These are phyloP conservation scores for Seiridium cupressi DNA, from an alignment of 2,329 filamentous ascomycete genomes.

Conservation along the genomic window DNA sequence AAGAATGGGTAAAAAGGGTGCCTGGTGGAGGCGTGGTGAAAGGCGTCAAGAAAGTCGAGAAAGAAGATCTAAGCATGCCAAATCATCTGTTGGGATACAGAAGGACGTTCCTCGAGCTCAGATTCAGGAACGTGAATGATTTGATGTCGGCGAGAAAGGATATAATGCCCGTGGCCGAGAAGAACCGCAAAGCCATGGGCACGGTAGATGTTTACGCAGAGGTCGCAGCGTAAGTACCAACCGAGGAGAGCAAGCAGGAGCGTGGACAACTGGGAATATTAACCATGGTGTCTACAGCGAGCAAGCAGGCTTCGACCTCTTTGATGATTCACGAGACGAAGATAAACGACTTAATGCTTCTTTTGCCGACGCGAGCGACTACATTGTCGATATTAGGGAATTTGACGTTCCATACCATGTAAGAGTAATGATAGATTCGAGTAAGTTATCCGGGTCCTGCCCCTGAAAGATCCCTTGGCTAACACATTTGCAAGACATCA, in stretches of 20 bases:
- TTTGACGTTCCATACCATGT: conserved; percentile 99
- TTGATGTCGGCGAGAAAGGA: conserved; percentile 80
- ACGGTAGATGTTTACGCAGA: conserved; percentile 98
- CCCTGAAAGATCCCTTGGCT: neutral
- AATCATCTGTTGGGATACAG: conserved; percentile 93
- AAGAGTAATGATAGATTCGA: conserved; percentile 93
- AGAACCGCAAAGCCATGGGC: conserved; percentile 93
- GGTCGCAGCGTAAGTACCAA: conserved; percentile 71
- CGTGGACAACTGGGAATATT: neutral
- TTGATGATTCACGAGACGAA: conserved; percentile 82
- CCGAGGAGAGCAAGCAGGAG: neutral
- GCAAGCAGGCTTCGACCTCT: conserved; percentile 72
- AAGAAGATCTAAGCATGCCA: conserved; percentile 91
- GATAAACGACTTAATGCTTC: conserved; percentile 74
- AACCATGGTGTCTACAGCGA: conserved; percentile 22
- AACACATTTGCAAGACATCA: conserved; percentile 60
- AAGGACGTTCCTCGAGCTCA: conserved; percentile 81
- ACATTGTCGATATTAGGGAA: conserved; percentile 96
- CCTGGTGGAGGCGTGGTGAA: conserved; percentile 80
- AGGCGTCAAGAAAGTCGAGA: conserved; percentile 72
- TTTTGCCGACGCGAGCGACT: conserved; percentile 90
- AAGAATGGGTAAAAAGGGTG: conserved; percentile 87
- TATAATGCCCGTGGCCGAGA: conserved; percentile 88
- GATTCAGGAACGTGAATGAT: conserved; percentile 84
- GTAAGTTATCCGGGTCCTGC: conserved; percentile 37